Percentiles rank a stretch among this genome's conserved stretches.
phyloP scores from a whole-genome alignment of 345 rosid species.

The Erodium maritimum region DNA sequence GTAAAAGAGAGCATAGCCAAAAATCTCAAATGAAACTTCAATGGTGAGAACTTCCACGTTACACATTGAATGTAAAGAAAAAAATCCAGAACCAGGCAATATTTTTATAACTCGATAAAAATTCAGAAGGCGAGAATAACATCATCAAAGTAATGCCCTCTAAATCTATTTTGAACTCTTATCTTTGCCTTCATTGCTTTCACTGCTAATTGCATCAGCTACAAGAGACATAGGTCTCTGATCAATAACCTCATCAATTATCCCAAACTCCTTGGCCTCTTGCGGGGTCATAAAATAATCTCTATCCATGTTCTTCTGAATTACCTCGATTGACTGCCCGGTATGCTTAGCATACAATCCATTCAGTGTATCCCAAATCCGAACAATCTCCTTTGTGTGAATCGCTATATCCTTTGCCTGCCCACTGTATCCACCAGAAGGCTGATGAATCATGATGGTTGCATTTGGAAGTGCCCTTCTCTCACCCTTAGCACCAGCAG shows the following conservation, averaged over 20 bases:
- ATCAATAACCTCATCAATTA: conserved; percentile 92
- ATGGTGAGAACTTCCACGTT: not conserved
- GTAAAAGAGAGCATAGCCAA: not conserved
- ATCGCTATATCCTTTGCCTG: conserved; percentile 93
- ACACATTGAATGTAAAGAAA: too few species aligned
- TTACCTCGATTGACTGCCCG: conserved; percentile 55
- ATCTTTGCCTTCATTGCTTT: conserved; percentile 42
- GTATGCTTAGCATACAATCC: conserved; percentile 67
- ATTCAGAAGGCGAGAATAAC: not conserved
- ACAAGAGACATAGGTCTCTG: conserved; percentile 73
- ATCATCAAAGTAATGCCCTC: not conserved
- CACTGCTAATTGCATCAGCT: conserved; percentile 61
- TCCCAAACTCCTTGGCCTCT: conserved; percentile 88
- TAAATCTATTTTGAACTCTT: conserved; percentile 40
- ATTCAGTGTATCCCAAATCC: conserved; percentile 82
- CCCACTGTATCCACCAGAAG: conserved; percentile 95
- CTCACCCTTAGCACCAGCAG: conserved; percentile 88
- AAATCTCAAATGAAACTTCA: too few species aligned
- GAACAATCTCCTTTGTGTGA: conserved; percentile 89
- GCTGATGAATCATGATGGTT: conserved; percentile 94
- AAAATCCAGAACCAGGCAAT: not conserved
- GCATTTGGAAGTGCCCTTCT: conserved; percentile 88
- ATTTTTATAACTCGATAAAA: not conserved
- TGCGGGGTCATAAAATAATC: conserved; percentile 92
- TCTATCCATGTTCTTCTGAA: conserved; percentile 91